Base-by-base conservation (phyloP, 495 filamentous ascomycete genomes). In the Penicillium samsonianum region DNA sequence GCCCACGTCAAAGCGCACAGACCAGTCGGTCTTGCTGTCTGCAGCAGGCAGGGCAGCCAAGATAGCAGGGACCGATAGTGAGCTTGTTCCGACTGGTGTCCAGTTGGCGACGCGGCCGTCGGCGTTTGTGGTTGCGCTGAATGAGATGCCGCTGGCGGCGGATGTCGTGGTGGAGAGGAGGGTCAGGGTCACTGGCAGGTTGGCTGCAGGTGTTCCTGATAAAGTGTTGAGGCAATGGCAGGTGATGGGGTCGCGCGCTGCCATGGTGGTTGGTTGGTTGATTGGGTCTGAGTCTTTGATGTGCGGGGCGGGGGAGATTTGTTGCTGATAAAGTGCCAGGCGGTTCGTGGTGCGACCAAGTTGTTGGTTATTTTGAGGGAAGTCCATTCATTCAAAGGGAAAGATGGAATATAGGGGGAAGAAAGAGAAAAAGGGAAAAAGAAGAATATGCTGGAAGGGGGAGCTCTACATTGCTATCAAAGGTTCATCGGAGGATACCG, bases 61-160 rank as follows among this genome's bases (percentile, higher is more conserved):
- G 69, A 86, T 28, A 67, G 73, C 61, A 72, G 85, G 55, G 72
- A 82, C 70, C 71, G 80, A 68, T 71, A 69, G 12, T 61, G 78
- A 61, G 51, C 72, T 76, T 43, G 69, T 67, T 17, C 75, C 70
- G 45, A 78, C 76, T 4, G 86, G 78, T 4, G 81, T 81, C 94
- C 94, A 98, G 42, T 77, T 77, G 22, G 84, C 84, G 62, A 98
- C 85, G 50, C 94, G 86, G 57, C 94, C 94, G 76, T 98, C 94
- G 60, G 82, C 76, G 76, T 96, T 87, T 54, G 94, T 98, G 8
- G 73, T 78, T 25, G 84, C 87, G 41, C 78, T 82, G 74, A 86
- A 89, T 50, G 76, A 75, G 25, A 75, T 65, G 23, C 68, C 73
- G 48, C 58, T 74, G 51, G 66, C 61, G 42, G 60, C 20, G 53